Base-by-base conservation (phyloP, 2,329 filamentous ascomycete species). In the Emmonsia crescens region DNA sequence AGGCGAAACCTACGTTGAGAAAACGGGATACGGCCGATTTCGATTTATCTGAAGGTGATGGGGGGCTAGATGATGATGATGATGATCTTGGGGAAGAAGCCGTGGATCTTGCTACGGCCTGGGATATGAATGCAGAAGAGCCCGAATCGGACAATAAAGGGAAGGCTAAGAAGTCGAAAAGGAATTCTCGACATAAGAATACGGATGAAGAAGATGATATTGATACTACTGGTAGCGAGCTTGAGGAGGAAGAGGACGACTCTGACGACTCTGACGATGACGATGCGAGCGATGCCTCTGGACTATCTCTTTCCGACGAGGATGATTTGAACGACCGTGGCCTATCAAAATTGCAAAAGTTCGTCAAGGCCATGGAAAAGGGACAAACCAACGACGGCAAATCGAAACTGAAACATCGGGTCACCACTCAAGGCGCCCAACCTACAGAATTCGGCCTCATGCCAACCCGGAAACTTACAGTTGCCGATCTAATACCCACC, bases 401-500 rank as follows among this genome's bases (percentile, higher is more conserved):
- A 60, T 57, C 71, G 59, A 68, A 70, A 55, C 62, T 68, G 63
- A 64, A 67, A 59, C 68, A 68, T 57, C 72, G 70, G 70, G 66
- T 73, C 68, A 78, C 78, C 63, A 80, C 80, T 68, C 85, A 87
- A 58, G 83, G 88, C 65, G 80, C 80, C 58, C 80, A 83, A n/a
- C 83, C 83, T 1, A 83, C 83, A 0, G 83, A 88, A 36, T 80
- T 82, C 69, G 78, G 82, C 10, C 73, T 83, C 40, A 82, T 81
- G 5, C 78, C 79, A 42, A 84, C 85, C 63, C 78, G 83, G 61
- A 89, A 91, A 72, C 82, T 95, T 63, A 87, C 85, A 42, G 78
- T 95, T 21, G 83, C 86, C 63, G 91, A 95, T 72, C 80, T 96
- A 12, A 78, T 95, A 56, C 80, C 86, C 29, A 85, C 86, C 14